Base-by-base conservation (phyloP, 768 basidiomycete genomes). In the Trametes sanguinea region DNA sequence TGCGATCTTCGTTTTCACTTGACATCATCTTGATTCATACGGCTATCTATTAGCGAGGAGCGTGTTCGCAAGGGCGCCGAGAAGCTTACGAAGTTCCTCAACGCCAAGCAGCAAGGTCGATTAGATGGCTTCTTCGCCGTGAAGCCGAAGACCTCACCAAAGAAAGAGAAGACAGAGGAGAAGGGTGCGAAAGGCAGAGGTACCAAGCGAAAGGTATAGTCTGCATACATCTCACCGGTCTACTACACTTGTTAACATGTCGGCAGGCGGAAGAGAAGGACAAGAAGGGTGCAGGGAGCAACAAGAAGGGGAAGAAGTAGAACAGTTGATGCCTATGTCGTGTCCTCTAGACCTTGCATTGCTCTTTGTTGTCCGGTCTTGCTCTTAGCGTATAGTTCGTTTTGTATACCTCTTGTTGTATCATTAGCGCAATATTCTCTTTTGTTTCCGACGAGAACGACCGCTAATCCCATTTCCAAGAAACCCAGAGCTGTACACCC, bases 11-110 rank as follows among this genome's bases (percentile, higher is more conserved):
- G 13, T 9, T 7, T 13, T 4, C 13, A 4, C 33, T 44, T 32
- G 44, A 37, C 10, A 33, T 53, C 22, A 42, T 11, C 29, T 16
- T 50, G 17, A 37, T 22, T 16, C n/a, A 51, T 43, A 32, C 48
- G 50, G 17, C 16, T 62, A 17, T 54, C 63, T 22, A 27, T 22
- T 70, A 98, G 96, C 67, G 97, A 98, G 80, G 97, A 99, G 9
- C 89, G 97, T 22, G 94, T 99, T 3, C 86, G 96, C 33, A 95
- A 92, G 73, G 95, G 95, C 29, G 95, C 92, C 3, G 94, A 97
- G 48, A 97, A 98, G 72, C 83, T 99, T 45, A 80, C 86, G 50
- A 97, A 95, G 69, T 90, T 85, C 74, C 78, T 98, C 52, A 87
- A 85, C 54, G 85, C 87, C 37, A 98, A 98, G 71, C 97, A 98